Evolutionary conservation across 257 asterid species (phyloP).

Genomic region (Solanum pimpinellifolium): DNA sequence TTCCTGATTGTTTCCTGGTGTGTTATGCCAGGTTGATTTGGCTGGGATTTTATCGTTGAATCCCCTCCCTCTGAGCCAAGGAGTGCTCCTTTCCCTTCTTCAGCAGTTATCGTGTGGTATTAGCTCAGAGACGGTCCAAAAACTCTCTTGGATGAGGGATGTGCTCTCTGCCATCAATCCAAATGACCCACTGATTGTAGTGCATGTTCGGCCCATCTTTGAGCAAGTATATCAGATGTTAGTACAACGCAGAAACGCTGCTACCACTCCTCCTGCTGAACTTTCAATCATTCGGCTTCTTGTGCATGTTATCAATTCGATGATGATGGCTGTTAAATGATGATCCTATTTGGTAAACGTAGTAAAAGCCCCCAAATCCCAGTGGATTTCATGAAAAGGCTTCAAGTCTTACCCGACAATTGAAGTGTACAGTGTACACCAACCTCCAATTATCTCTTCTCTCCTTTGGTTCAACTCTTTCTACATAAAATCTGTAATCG

Average conservation of each 20-base stretch:
- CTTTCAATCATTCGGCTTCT: conserved; percentile 62
- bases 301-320: conserved; percentile 82
- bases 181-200: conserved; percentile 55
- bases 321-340: conserved; percentile 72
- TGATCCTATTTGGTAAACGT: conserved; percentile 13
- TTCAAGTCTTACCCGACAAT: conserved; percentile 1
- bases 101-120: conserved; percentile 89
- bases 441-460: background rate
- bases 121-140: conserved; percentile 47
- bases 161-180: conserved; percentile 68
- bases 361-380: conserved; percentile 4
- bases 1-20: background rate
- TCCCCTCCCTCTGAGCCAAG: conserved; percentile 91
- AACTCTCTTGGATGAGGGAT: conserved; percentile 88
- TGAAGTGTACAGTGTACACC: background rate
- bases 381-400: conserved; percentile 8
- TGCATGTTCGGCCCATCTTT: conserved; percentile 80
- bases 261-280: conserved; percentile 33
- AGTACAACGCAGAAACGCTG: conserved; percentile 61
- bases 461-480: background rate
- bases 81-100: conserved; percentile 83
- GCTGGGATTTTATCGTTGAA: conserved; percentile 44
- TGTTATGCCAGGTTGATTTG: conserved; percentile 61
- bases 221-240: conserved; percentile 90
- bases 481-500: background rate